Base-by-base conservation (phyloP, 1,284 basidiomycete genomes). In the Microbotryum silenes-acaulis region DNA sequence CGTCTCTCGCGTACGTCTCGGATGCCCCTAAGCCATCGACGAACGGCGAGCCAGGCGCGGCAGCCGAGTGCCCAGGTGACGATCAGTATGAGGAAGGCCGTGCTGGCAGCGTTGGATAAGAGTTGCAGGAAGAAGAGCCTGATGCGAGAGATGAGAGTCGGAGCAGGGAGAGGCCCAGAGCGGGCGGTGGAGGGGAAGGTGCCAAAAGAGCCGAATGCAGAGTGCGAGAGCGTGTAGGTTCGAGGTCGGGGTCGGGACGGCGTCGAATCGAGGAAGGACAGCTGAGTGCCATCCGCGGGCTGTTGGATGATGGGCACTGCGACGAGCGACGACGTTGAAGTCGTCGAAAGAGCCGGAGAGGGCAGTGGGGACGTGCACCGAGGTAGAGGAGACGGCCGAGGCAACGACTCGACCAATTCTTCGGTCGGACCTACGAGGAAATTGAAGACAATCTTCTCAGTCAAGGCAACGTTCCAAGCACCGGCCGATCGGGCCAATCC, bases 51-150 rank as follows among this genome's bases (percentile, higher is more conserved):
- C 37, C 14, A 9, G 46, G 58, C 54, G n/a, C 64, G 57, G 5
- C 58, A 51, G 25, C 64, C 31, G 16, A 78, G 70, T 1, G 77
- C 77, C 72, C 76, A 77, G 6, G 74, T 59, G 55, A 78, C 73
- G 58, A 78, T 75, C 21, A 75, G 53, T 16, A 76, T 29, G 25
- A 84, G 75, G 69, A 83, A 82, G 58, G 77, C 70, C 3, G 81
- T 80, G 1, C 81, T 81, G 12, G 82, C 69, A 27, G 77, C 53
- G 58, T 80, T 74, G 10, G 81, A 78, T 9, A 79, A 68, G 12
- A 75, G 66, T 67, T 83, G 82, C 25, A 76, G 72, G 59, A 78
- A 70, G 56, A 78, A 73, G 2, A 83, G 71, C 52, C 74, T 71
- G 61, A 78, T 54, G n/a, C 71, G 66, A n/a, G 68, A 64, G 21